A percentile compares a stretch with the other conserved stretches of the same genome.
phyloP scores from a whole-genome alignment of 495 filamentous ascomycete species.

The Penicillium maclennaniae region DNA sequence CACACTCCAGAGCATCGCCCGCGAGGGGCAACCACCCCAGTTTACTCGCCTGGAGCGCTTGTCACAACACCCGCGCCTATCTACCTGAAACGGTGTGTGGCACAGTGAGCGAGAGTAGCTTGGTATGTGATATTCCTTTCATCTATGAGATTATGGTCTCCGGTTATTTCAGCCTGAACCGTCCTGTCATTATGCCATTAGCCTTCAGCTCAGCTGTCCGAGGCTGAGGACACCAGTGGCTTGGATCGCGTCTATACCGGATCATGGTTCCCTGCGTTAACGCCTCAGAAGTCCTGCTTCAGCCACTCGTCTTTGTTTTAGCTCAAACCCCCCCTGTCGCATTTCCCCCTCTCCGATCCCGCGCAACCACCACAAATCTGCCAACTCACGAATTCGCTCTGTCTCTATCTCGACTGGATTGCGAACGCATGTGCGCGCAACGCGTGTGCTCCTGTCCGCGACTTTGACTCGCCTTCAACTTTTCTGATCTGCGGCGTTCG shows the following conservation, averaged over 20 bases:
- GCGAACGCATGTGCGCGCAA: slow-evolving; percentile 3
- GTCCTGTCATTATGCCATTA: slow-evolving; percentile 1
- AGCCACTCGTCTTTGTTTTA: slow-evolving; percentile 20
- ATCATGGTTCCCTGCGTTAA: slow-evolving; percentile 4
- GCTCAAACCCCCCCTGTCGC: slow-evolving; percentile 24
- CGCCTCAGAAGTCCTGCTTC: slow-evolving; percentile 15
- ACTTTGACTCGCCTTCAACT: background rate
- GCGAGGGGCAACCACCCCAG: slow-evolving; percentile 23
- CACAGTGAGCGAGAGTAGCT: background rate
- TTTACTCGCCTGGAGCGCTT: slow-evolving; percentile 21
- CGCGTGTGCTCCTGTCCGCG: background rate
- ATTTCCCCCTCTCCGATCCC: slow-evolving; percentile 23
- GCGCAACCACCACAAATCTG: slow-evolving; percentile 6
- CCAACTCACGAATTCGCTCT: background rate
- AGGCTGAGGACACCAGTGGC: background rate
- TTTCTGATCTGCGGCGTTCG: background rate
- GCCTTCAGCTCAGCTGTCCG: slow-evolving; percentile 9
- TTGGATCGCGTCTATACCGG: slow-evolving; percentile 20
- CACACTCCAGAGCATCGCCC: slow-evolving; percentile 6
- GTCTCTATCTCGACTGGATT: background rate
- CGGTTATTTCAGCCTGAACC: slow-evolving; percentile 8
- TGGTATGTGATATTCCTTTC: slow-evolving; percentile 8
- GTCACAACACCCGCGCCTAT: slow-evolving; percentile 25
- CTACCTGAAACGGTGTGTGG: slow-evolving; percentile 27
- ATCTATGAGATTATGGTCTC: background rate